These are phyloP conservation scores for Drechslerella stenobrocha DNA, from an alignment of 2,329 filamentous ascomycete genomes.

Conservation along the genomic window DNA sequence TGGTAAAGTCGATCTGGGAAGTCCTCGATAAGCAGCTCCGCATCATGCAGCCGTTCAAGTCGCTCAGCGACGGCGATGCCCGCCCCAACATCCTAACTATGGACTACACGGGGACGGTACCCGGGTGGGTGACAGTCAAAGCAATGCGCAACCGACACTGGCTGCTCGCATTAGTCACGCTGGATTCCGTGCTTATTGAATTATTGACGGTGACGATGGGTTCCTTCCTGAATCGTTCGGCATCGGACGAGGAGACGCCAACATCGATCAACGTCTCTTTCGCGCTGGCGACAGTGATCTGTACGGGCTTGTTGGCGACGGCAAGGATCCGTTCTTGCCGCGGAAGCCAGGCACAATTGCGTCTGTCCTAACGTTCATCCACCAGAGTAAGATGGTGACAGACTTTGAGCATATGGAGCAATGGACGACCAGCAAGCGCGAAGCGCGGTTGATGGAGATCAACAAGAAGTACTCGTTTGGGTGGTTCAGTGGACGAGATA, in stretches of 20 bases:
- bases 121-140: slow-evolving; percentile 66
- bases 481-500: slow-evolving; percentile 75
- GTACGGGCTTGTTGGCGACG: slow-evolving; percentile 67
- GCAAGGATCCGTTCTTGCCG: slow-evolving; percentile 72
- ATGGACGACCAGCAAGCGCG: slow-evolving; percentile 66
- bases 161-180: slow-evolving; percentile 69
- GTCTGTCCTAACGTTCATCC: slow-evolving; percentile 73
- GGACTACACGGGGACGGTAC: slow-evolving; percentile 73
- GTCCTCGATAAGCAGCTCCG: slow-evolving; percentile 70
- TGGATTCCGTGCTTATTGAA: slow-evolving; percentile 73
- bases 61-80: slow-evolving; percentile 68
- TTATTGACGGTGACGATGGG: slow-evolving; percentile 71
- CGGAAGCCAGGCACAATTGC: slow-evolving; percentile 78
- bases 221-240: slow-evolving; percentile 65
- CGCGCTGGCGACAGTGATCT: slow-evolving; percentile 64
- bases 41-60: slow-evolving; percentile 74
- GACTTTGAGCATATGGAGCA: slow-evolving; percentile 73
- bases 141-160: slow-evolving; percentile 68
- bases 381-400: slow-evolving; percentile 78
- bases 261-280: slow-evolving; percentile 70
- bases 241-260: slow-evolving; percentile 61
- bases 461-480: slow-evolving; percentile 73
- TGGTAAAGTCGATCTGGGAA: slow-evolving; percentile 70
- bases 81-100: slow-evolving; percentile 68
- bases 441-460: slow-evolving; percentile 62